These are phyloP conservation scores for Citrus inodora DNA, from an alignment of 345 rosid genomes.

Conservation along the genomic window DNA sequence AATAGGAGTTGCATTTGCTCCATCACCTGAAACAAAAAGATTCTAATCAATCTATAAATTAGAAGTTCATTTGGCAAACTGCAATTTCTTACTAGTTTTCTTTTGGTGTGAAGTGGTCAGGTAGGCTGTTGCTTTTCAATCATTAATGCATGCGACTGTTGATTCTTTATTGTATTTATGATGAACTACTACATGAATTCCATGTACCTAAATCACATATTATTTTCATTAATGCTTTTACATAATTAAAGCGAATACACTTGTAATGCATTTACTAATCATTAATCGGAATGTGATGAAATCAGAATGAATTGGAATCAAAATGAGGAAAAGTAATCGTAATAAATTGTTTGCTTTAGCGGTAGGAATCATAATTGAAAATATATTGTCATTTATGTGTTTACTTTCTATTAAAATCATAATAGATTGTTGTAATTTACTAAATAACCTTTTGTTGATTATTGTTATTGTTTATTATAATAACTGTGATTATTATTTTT, in stretches of 20 bases:
- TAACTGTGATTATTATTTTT: no score
- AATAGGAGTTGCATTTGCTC: conserved; percentile 14
- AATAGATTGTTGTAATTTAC: no score
- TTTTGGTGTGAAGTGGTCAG: not conserved
- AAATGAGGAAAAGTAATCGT: no score
- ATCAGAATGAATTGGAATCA: no score
- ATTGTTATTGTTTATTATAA: no score
- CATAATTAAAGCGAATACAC: not conserved
- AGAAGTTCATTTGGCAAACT: not conserved
- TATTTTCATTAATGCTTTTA: not conserved
- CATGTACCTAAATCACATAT: not conserved
- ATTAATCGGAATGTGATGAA: rapidly evolving
- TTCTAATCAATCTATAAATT: not conserved
- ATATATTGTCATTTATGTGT: no score
- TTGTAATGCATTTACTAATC: no score
- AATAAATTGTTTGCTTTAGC: not conserved
- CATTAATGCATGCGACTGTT: not conserved
- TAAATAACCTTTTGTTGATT: no score
- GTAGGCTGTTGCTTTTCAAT: not conserved
- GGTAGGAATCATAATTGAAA: no score
- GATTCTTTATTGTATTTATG: not conserved
- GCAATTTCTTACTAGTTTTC: not conserved
- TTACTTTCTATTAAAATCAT: no score
- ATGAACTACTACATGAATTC: not conserved
- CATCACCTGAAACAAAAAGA: conserved; percentile 35